Evolutionary conservation across 2,329 filamentous ascomycete genomes (phyloP).

Genomic region (Calonectria hawksworthii): DNA sequence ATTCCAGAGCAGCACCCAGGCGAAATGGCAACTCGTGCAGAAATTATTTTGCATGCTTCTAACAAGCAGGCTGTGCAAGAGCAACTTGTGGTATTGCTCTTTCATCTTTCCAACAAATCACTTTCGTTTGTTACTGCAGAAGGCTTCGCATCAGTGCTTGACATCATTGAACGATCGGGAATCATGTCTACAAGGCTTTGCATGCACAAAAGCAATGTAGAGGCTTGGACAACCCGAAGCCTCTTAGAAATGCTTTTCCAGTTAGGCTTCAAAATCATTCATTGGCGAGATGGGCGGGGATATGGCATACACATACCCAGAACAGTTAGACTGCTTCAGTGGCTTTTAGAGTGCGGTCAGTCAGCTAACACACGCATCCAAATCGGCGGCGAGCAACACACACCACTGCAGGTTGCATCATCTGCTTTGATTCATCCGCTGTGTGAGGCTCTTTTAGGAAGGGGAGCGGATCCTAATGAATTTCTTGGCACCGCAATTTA

Average conservation of each 20-base stretch:
- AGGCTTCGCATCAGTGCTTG: neutral
- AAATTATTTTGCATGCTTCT: neutral
- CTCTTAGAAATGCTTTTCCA: neutral
- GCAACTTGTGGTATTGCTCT: neutral
- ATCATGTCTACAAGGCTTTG: neutral
- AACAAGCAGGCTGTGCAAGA: neutral
- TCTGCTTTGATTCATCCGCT: neutral
- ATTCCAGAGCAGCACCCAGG: neutral
- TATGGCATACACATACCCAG: neutral
- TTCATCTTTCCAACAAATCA: neutral
- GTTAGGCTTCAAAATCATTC: neutral
- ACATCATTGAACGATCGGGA: neutral
- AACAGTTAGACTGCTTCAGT: neutral
- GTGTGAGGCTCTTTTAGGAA: neutral
- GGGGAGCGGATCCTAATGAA: neutral
- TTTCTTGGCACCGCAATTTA: too few relatives aligned
- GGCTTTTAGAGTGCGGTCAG: neutral
- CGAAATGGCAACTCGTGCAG: neutral
- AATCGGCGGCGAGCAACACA: fast-evolving
- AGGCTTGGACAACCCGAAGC: neutral
- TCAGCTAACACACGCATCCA: neutral
- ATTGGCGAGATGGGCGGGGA: neutral
- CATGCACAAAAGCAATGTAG: neutral
- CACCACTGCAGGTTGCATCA: neutral
- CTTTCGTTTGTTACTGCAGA: too few relatives aligned